Evolutionary conservation across 352 stramenopile species (phyloP).

Genomic region (Phytophthora boehmeriae): DNA sequence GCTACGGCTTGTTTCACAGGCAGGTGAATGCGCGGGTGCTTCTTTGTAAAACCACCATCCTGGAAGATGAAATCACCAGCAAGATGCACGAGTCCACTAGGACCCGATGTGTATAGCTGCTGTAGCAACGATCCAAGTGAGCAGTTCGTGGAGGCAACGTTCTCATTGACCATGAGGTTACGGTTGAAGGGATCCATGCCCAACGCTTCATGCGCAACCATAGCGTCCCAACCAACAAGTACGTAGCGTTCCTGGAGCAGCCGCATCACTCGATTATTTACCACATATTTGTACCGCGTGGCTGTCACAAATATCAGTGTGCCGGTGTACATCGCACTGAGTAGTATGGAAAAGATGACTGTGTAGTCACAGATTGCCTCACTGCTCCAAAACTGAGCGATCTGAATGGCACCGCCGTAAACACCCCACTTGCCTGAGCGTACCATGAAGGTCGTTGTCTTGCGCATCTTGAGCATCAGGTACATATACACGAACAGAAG

Average conservation of each 20-base stretch:
- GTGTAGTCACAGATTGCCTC: conserved; percentile 56
- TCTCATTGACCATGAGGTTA: conserved; percentile 21
- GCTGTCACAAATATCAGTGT: conserved; percentile 20
- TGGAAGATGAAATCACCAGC: conserved; percentile 45
- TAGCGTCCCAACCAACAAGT: conserved; percentile 51
- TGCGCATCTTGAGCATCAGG: conserved; percentile 24
- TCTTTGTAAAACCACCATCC: conserved; percentile 29
- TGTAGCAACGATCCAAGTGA: conserved; percentile 43
- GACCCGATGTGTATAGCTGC: conserved; percentile 44
- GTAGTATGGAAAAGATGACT: conserved; percentile 26
- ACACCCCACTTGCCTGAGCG: conserved; percentile 27
- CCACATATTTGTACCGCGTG: conserved; percentile 33
- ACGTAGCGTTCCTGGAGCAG: conserved; percentile 44
- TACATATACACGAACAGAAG: conserved; percentile 37
- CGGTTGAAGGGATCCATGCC: conserved; percentile 44
- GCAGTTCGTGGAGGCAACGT: conserved; percentile 29
- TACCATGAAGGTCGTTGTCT: conserved; percentile 42
- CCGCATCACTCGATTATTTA: conserved; percentile 34
- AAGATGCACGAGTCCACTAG: conserved; percentile 39
- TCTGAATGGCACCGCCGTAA: conserved; percentile 34
- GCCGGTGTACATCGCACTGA: not conserved
- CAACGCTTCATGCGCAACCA: conserved; percentile 38
- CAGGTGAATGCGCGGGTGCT: conserved; percentile 20
- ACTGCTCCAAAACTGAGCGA: conserved; percentile 46
- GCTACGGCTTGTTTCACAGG: conserved; percentile 32